These are phyloP conservation scores for Juncus effusus DNA, from an alignment of 176 grass and related monocot genomes.

Conservation along the genomic window DNA sequence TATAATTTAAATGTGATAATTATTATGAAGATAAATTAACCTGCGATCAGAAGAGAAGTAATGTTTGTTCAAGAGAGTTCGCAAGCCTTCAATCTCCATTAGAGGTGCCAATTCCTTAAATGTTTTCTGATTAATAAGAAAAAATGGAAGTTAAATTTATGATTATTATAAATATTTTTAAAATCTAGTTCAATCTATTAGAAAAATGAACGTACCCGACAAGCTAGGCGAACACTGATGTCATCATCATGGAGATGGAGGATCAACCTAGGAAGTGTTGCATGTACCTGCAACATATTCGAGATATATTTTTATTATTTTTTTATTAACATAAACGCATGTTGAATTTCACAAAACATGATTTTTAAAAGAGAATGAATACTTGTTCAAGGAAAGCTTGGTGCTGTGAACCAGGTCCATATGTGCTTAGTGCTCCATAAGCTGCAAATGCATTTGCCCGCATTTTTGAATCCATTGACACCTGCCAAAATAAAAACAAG, in stretches of 20 bases:
- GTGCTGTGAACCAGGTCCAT: conserved; percentile 72
- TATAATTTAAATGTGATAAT: conserved; percentile 11
- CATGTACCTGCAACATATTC: conserved; percentile 34
- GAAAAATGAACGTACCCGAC: conserved; percentile 21
- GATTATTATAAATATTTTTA: not conserved
- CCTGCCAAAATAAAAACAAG: conserved; percentile 35
- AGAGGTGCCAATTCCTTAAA: conserved; percentile 66
- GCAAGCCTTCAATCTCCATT: conserved; percentile 76
- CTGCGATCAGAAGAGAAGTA: conserved; percentile 82
- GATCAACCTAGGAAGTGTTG: conserved; percentile 43
- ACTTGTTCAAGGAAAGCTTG: conserved; percentile 98
- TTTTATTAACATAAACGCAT: not conserved
- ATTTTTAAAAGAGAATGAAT: conserved; percentile 27
- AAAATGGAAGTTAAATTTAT: conserved; percentile 15
- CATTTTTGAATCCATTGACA: conserved; percentile 94
- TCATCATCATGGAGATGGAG: conserved; percentile 59
- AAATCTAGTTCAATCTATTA: conserved; percentile 6
- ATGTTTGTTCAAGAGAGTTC: conserved; percentile 53
- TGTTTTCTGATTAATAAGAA: conserved; percentile 53
- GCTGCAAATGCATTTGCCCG: conserved; percentile 96
- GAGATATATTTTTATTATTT: not conserved
- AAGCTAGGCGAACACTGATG: conserved; percentile 19
- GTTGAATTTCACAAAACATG: not conserved
- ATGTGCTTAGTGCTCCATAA: conserved; percentile 84
- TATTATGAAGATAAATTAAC: conserved; percentile 56